Conservation (phyloP, 176 grass and related monocot species). For the Elaeis guineensis region DNA sequence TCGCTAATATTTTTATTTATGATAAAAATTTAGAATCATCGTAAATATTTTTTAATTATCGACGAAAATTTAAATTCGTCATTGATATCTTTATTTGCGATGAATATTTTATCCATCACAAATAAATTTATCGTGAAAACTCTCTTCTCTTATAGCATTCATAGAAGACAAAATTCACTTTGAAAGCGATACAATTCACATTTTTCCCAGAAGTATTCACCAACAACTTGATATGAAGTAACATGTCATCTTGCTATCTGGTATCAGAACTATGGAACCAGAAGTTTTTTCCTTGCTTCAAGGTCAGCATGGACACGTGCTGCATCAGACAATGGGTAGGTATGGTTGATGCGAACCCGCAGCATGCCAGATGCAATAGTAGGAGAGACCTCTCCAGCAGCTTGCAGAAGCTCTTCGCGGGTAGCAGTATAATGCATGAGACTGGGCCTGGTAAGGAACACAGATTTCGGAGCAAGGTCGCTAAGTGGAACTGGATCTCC, state of each 20-base stretch:
- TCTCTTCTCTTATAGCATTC: too few relatives aligned
- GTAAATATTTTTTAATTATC: too few relatives aligned
- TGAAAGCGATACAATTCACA: too few relatives aligned
- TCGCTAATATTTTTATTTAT: too few relatives aligned
- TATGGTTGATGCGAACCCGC: constrained; percentile 31
- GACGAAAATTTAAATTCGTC: too few relatives aligned
- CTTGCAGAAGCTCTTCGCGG: constrained; percentile 35
- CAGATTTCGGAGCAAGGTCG: constrained; percentile 47
- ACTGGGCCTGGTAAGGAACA: constrained; percentile 43
- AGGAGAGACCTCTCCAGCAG: constrained; percentile 36
- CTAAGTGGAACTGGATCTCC: constrained; percentile 31
- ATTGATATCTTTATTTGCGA: too few relatives aligned
- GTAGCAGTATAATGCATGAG: constrained; percentile 45
- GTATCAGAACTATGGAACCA: constrained; percentile 48
- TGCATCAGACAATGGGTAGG: constrained; percentile 45
- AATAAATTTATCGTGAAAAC: too few relatives aligned
- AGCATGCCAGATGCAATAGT: constrained; percentile 17
- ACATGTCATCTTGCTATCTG: constrained; percentile 16
- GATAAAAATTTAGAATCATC: too few relatives aligned
- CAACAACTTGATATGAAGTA: too few relatives aligned
- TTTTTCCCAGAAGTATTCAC: too few relatives aligned
- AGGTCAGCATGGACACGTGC: constrained; percentile 37
- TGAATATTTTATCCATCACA: too few relatives aligned
- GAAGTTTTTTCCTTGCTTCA: constrained; percentile 44
- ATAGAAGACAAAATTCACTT: too few relatives aligned